These are phyloP conservation scores for Exophiala xenobiotica DNA, from an alignment of 2,329 filamentous ascomycete genomes.

Conservation along the genomic window DNA sequence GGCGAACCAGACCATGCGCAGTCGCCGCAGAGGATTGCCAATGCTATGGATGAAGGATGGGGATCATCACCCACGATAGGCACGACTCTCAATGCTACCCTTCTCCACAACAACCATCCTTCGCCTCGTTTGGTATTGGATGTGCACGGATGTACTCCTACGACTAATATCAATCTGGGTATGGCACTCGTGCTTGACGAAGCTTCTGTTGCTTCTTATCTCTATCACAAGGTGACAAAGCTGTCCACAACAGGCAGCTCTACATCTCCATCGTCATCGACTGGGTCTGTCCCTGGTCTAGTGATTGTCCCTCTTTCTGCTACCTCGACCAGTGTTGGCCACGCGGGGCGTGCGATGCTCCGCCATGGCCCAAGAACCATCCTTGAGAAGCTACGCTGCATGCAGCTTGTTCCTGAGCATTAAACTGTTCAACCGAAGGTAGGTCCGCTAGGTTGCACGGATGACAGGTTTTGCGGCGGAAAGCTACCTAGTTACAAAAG, in stretches of 20 bases:
- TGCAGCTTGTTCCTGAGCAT: no score
- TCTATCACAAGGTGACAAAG: neutral
- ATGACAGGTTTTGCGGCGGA: no score
- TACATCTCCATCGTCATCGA: neutral
- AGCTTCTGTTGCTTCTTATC: conserved; percentile 11
- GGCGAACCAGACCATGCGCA: no score
- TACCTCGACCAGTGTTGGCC: conserved; percentile 5
- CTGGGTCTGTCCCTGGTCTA: conserved; percentile 1
- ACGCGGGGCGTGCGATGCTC: conserved; percentile 3
- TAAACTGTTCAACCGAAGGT: no score
- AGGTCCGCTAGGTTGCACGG: no score
- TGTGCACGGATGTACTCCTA: neutral
- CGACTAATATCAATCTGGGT: neutral
- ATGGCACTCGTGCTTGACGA: neutral
- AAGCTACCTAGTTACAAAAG: no score
- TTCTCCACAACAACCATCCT: conserved; percentile 9
- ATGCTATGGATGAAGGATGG: neutral
- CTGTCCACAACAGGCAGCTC: conserved; percentile 17
- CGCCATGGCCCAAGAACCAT: no score
- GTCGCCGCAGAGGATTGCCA: no score
- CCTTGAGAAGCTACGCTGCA: no score
- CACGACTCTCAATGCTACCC: conserved; percentile 13
- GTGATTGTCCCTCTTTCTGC: neutral
- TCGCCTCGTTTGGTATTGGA: neutral
- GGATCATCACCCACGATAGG: neutral